Percentiles rank a stretch among this genome's conserved stretches.
Evolutionary conservation across 495 filamentous ascomycete genomes (phyloP).

Genomic region (Parathielavia hyrcaniae): DNA sequence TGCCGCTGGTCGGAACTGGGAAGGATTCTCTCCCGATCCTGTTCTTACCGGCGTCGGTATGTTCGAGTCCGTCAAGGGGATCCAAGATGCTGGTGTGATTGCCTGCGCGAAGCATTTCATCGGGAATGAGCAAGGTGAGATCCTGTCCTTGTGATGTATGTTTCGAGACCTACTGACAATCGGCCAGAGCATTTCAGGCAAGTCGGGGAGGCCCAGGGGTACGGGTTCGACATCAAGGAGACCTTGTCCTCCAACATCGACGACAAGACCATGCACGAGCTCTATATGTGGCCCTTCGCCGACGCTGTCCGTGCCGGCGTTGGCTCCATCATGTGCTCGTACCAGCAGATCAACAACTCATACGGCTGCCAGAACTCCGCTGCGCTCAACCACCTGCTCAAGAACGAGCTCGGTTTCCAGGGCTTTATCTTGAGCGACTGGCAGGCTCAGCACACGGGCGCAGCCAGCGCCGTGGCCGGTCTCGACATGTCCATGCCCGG

Average conservation of each 20-base stretch:
- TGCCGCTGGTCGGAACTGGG: conserved; percentile 87
- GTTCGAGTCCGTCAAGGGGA: conserved; percentile 68
- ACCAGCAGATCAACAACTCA: conserved; percentile 86
- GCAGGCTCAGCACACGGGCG: conserved; percentile 82
- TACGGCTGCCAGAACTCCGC: conserved; percentile 82
- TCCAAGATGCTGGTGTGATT: conserved; percentile 74
- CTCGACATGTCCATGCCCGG: conserved; percentile 96
- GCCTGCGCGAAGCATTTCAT: conserved; percentile 82
- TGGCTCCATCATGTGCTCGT: conserved; percentile 88
- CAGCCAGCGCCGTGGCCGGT: conserved; percentile 69
- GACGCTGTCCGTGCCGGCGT: conserved; percentile 54
- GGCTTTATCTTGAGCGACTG: conserved; percentile 91
- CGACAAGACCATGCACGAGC: conserved; percentile 89
- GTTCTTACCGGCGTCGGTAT: conserved; percentile 70
- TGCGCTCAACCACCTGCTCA: conserved; percentile 73
- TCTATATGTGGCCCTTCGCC: conserved; percentile 70
- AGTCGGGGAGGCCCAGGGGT: conserved; percentile 52
- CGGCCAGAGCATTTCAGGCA: conserved; percentile 77
- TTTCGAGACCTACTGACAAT: conserved; percentile 9
- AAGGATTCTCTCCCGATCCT: conserved; percentile 69
- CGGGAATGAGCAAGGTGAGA: conserved; percentile 55
- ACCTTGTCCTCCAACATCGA: conserved; percentile 76
- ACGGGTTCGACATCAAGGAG: conserved; percentile 59
- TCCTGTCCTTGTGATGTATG: background rate
- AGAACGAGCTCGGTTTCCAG: conserved; percentile 89